These are phyloP conservation scores for Monosporozyma yasuniensis DNA, from an alignment of 805 yeast species.

Conservation along the genomic window DNA sequence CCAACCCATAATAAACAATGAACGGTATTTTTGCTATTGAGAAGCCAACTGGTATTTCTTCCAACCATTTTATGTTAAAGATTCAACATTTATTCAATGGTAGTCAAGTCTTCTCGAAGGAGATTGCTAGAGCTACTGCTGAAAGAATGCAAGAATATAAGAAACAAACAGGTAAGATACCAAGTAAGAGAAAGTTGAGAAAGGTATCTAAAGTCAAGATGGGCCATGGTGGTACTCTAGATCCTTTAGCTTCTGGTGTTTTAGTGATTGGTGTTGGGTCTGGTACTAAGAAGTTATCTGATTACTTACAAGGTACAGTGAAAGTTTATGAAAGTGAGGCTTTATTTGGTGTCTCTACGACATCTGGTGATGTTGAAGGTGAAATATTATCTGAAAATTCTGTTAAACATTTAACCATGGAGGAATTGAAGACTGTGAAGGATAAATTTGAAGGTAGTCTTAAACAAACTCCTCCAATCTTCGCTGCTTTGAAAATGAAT, in stretches of 20 bases:
- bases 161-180: constrained; percentile 34
- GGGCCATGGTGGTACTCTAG: constrained; percentile 98
- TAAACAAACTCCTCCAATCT: constrained; percentile 89
- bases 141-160: constrained; percentile 36
- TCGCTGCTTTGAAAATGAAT: constrained; percentile 86
- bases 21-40: constrained; percentile 89
- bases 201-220: constrained; percentile 60
- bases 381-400: constrained; percentile 55
- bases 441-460: constrained; percentile 70
- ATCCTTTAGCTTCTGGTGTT: constrained; percentile 93
- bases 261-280: constrained; percentile 83
- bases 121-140: constrained; percentile 42
- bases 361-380: constrained; percentile 92
- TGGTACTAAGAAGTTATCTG: constrained; percentile 77
- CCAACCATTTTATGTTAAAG: constrained; percentile 61
- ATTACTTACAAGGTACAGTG: constrained; percentile 61
- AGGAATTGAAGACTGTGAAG: constrained; percentile 40
- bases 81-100: constrained; percentile 55
- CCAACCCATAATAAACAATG: constrained; percentile 36
- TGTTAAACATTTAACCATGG: constrained; percentile 47
- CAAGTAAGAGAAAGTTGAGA: constrained; percentile 43
- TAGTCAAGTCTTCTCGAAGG: constrained; percentile 48
- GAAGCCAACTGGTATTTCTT: constrained; percentile 80
- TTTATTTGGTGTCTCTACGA: constrained; percentile 79
- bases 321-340: constrained; percentile 82